phyloP scores from a whole-genome alignment of 2,329 filamentous ascomycete genomes.

The Camillea tinctor region DNA sequence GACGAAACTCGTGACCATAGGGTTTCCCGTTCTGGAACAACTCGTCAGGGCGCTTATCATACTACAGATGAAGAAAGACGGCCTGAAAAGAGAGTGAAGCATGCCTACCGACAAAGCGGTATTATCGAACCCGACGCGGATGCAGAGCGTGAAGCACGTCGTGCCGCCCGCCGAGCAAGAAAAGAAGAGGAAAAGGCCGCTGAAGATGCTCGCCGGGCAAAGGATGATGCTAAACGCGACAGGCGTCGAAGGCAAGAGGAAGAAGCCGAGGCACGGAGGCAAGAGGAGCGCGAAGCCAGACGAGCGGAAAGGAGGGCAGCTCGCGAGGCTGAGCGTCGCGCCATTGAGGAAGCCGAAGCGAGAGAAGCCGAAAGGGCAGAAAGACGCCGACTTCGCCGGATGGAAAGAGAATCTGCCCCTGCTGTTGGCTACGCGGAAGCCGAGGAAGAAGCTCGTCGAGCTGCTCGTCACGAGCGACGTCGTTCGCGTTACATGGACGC shows the following conservation, averaged over 20 bases:
- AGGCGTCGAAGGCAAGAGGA: conserved; percentile 52
- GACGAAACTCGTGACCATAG: neutral
- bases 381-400: conserved; percentile 36
- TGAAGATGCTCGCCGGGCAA: conserved; percentile 55
- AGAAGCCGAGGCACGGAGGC: conserved; percentile 51
- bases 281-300: conserved; percentile 59
- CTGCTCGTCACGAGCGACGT: conserved; percentile 47
- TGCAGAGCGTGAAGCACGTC: conserved; percentile 59
- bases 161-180: conserved; percentile 60
- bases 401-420: conserved; percentile 43
- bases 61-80: conserved; percentile 51
- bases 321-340: conserved; percentile 50
- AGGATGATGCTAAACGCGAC: conserved; percentile 57
- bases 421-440: conserved; percentile 41
- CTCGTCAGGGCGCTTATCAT: conserved; percentile 50
- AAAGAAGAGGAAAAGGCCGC: conserved; percentile 52
- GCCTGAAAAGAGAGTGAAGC: conserved; percentile 37
- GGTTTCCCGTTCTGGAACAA: conserved; percentile 38
- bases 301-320: conserved; percentile 53
- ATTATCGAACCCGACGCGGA: conserved; percentile 46
- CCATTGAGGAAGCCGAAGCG: conserved; percentile 42
- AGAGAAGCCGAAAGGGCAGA: conserved; percentile 42
- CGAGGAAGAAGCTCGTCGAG: conserved; percentile 48
- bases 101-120: conserved; percentile 39
- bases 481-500: conserved; percentile 44